These are phyloP conservation scores for Triadica sebifera DNA, from an alignment of 345 rosid species.

Conservation along the genomic window DNA sequence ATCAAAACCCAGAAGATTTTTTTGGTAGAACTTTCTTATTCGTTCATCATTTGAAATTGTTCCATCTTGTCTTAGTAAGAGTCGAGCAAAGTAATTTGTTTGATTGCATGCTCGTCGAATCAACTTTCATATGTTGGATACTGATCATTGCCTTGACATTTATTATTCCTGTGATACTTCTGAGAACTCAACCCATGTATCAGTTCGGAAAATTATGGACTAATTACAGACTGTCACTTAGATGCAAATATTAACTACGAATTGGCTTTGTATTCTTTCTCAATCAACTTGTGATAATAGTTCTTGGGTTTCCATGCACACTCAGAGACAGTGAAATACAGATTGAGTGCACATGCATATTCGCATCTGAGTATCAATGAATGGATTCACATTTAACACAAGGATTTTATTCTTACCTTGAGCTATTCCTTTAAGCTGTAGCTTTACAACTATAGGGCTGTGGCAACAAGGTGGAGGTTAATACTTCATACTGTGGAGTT, in stretches of 20 bases:
- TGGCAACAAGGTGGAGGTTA: not conserved
- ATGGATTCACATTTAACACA: not conserved
- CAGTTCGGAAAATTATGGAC: not conserved
- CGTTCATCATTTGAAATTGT: too few relatives aligned
- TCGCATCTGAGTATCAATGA: not conserved
- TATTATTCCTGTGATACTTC: too few relatives aligned
- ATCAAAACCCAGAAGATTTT: too few relatives aligned
- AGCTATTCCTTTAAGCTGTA: not conserved
- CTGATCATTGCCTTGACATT: too few relatives aligned
- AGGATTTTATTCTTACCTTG: not conserved
- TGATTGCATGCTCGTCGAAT: too few relatives aligned
- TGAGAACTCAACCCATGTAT: not conserved
- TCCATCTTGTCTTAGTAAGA: too few relatives aligned
- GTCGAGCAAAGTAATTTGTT: too few relatives aligned
- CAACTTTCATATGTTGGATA: too few relatives aligned
- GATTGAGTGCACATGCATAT: not conserved
- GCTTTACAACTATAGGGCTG: not conserved
- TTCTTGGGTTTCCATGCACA: not conserved
- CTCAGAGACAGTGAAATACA: not conserved
- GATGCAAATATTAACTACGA: not conserved
- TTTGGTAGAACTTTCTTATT: too few relatives aligned
- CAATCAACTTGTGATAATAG: not conserved
- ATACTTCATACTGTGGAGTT: constrained; percentile 9
- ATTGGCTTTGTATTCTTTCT: not conserved
- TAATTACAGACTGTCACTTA: not conserved